phyloP scores from a whole-genome alignment of 352 stramenopile species.

The Phytopythium mirpurense region DNA sequence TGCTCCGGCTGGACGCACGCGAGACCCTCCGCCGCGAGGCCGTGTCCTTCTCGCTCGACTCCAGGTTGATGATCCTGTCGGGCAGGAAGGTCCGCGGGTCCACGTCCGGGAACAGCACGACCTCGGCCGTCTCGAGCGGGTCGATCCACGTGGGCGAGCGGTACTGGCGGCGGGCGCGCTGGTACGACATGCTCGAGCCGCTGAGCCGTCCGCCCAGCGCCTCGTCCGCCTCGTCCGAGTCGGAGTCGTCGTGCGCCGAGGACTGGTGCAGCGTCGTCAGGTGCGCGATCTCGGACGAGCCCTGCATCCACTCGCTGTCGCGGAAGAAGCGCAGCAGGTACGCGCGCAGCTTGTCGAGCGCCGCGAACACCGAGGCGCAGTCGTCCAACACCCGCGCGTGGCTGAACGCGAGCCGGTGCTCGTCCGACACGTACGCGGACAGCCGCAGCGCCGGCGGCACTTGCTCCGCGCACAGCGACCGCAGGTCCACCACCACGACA shows the following conservation, averaged over 20 bases:
- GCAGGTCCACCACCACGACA: conserved; percentile 28
- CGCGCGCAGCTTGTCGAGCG: conserved; percentile 55
- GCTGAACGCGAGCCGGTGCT: conserved; percentile 41
- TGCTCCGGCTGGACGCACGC: conserved; percentile 3
- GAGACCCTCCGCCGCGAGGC: neutral
- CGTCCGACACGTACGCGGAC: conserved; percentile 36
- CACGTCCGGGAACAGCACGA: conserved; percentile 51
- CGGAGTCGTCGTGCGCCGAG: conserved; percentile 24
- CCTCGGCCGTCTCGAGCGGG: conserved; percentile 32
- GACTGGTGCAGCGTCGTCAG: conserved; percentile 37
- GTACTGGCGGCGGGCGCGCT: conserved; percentile 26
- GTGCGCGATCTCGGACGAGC: conserved; percentile 22
- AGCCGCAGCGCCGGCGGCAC: conserved; percentile 41
- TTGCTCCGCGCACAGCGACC: conserved; percentile 11
- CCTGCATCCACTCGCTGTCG: conserved; percentile 28
- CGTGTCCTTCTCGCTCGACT: conserved; percentile 5
- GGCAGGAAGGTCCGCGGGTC: conserved; percentile 39
- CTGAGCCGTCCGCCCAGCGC: conserved; percentile 5
- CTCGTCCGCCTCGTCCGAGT: conserved; percentile 34
- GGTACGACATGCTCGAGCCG: conserved; percentile 17
- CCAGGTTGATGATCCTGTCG: conserved; percentile 57
- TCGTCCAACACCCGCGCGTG: conserved; percentile 48
- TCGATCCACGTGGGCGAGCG: conserved; percentile 39
- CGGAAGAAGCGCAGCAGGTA: conserved; percentile 53
- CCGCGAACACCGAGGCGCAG: conserved; percentile 50